These are phyloP conservation scores for Kodamaea derodonti DNA, from an alignment of 1,139 yeast species.

Conservation along the genomic window DNA sequence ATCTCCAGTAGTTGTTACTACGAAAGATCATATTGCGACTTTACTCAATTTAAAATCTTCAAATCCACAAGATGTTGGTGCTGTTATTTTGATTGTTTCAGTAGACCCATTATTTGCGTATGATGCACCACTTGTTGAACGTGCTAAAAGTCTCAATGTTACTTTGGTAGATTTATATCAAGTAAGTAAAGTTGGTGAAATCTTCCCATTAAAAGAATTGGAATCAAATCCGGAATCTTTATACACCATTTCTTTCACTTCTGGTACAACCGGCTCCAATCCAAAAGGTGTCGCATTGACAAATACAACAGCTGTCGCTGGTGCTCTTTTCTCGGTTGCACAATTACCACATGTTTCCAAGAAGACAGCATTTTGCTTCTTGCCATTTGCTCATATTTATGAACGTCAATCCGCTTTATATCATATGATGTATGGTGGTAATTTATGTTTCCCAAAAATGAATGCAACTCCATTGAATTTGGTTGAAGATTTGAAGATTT, in stretches of 20 bases:
- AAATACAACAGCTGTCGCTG: conserved; percentile 53
- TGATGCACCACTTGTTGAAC: conserved; percentile 11
- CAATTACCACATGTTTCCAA: conserved; percentile 9
- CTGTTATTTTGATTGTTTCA: conserved; percentile 17
- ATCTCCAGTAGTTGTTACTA: conserved; percentile 19
- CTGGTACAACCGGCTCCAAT: conserved; percentile 67
- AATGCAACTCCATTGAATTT: conserved; percentile 43
- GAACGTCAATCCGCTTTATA: conserved; percentile 18
- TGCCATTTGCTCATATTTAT: conserved; percentile 26
- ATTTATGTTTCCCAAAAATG: conserved; percentile 19
- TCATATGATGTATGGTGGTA: conserved; percentile 13
- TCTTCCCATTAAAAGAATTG: conserved; percentile 40
- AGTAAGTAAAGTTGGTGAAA: conserved; percentile 51
- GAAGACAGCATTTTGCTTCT: conserved; percentile 15
- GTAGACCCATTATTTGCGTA: conserved; percentile 20
- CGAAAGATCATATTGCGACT: conserved; percentile 14
- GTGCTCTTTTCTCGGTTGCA: conserved; percentile 30
- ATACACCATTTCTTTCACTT: conserved; percentile 71
- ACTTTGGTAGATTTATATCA: conserved; percentile 39
- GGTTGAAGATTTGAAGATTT: conserved; percentile 52
- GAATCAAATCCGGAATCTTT: conserved; percentile 53
- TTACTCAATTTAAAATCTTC: conserved; percentile 16
- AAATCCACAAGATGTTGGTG: conserved; percentile 14
- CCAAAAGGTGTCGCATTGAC: conserved; percentile 73
- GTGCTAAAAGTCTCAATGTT: conserved; percentile 10